phyloP scores from a whole-genome alignment of 1,284 basidiomycete genomes.

The Neotropicomus parvogracilis region DNA sequence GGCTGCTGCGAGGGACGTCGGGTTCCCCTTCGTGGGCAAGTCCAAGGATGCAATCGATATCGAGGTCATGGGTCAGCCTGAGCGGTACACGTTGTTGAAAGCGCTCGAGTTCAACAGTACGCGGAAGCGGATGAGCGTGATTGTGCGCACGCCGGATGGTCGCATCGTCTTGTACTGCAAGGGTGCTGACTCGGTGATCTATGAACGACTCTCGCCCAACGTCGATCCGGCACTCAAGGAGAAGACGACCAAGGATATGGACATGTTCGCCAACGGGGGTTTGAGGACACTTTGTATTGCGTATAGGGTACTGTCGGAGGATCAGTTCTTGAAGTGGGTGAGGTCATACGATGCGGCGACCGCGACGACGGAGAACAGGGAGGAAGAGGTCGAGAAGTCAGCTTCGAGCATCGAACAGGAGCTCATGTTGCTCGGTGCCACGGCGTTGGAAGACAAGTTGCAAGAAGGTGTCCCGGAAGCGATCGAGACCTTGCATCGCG shows the following conservation, averaged over 20 bases:
- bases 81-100: slow-evolving; percentile 78
- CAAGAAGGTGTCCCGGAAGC: slow-evolving; percentile 97
- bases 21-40: slow-evolving; percentile 86
- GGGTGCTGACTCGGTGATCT: slow-evolving; percentile 96
- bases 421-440: slow-evolving; percentile 85
- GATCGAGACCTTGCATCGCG: slow-evolving; percentile 87
- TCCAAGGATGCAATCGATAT: slow-evolving; percentile 79
- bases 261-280: slow-evolving; percentile 90
- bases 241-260: slow-evolving; percentile 82
- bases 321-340: slow-evolving; percentile 85
- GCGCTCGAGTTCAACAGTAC: slow-evolving; percentile 92
- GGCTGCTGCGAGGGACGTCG: slow-evolving; percentile 85
- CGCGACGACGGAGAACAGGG: slow-evolving; percentile 72
- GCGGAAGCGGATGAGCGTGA: slow-evolving; percentile 90
- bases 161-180: slow-evolving; percentile 86
- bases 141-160: slow-evolving; percentile 82
- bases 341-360: slow-evolving; percentile 78
- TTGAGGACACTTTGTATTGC: slow-evolving; percentile 90
- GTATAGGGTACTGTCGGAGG: slow-evolving; percentile 74
- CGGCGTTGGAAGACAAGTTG: slow-evolving; percentile 94
- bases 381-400: slow-evolving; percentile 88
- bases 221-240: slow-evolving; percentile 77
- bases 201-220: slow-evolving; percentile 72
- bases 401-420: slow-evolving; percentile 82
- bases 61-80: slow-evolving; percentile 86